Base-by-base conservation (phyloP, 1,284 basidiomycete species). In the Cystobasidiaceae sp. region DNA sequence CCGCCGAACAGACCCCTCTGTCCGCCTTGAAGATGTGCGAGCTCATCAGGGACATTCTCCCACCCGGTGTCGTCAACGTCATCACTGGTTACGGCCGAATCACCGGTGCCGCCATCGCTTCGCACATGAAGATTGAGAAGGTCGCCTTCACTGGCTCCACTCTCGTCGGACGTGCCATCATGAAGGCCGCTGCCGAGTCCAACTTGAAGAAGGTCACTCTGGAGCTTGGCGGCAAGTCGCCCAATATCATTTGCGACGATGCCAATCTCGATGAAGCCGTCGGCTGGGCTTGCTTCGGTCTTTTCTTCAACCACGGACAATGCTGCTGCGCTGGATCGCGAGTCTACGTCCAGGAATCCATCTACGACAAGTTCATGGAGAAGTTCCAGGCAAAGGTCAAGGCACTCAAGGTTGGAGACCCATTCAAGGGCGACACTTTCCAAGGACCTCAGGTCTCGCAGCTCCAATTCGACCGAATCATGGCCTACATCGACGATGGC, bases 181-280 rank as follows among this genome's bases (percentile, higher is more conserved):
- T 91, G 82, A 84, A 89, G 72, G 84, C 87, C 0, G 85, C 91
- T 0, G 85, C 90, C 4, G 84, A 86, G 78, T 86, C 82, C 51
- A 93, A 96, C 77, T 77, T 97, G 72, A 94, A 94, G 81, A 84
- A 90, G 84, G 87, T 94, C 55, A 91, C 90, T 3, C 85, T 96
- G 71, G 93, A 97, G 79, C 71, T 79, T 46, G 78, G 79, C 15
- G 79, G 79, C 23, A 80, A 80, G 71, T 76, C 74, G 51, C 78
- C 78, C 27, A 76, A 74, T 23, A 78, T 80, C 71, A 77, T 81
- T 71, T 80, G 80, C 71, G 80, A 79, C 61, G 80, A 81, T 68
- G 77, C 77, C 54, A 77, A 81, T 69, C 70, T 94, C 56, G 87
- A 90, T 1, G 82, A 87, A 75, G 88, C 90, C 30, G 84, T 91